Conservation (phyloP, 2,329 filamentous ascomycete species). For the Neonectria punicea region DNA sequence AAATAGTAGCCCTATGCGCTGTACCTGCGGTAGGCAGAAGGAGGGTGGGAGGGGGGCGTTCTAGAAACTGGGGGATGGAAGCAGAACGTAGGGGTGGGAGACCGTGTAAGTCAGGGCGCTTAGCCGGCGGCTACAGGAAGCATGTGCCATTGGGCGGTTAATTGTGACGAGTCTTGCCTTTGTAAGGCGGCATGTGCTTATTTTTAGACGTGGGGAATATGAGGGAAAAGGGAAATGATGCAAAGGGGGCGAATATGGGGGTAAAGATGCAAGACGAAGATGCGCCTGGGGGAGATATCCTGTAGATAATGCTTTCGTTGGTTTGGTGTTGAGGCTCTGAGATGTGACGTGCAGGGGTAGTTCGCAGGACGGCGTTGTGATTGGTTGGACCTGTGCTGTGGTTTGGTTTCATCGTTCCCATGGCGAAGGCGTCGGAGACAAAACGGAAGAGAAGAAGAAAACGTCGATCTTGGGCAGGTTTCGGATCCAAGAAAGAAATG, state of each 20-base stretch:
- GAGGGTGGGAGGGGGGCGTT: constrained; percentile 23
- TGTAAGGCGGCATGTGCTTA: constrained; percentile 7
- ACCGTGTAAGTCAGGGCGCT: constrained; percentile 36
- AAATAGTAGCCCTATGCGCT: constrained; percentile 8
- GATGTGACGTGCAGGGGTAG: constrained; percentile 24
- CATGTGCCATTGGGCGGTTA: constrained; percentile 30
- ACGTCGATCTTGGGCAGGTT: constrained; percentile 1
- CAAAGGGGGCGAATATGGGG: background rate
- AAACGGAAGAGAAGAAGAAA: background rate
- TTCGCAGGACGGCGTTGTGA: constrained; percentile 18
- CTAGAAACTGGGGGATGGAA: constrained; percentile 25
- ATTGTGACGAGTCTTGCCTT: constrained; percentile 18
- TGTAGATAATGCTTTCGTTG: background rate
- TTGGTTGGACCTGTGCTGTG: constrained; percentile 25
- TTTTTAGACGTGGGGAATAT: constrained; percentile 25
- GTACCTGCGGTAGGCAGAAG: constrained; percentile 6
- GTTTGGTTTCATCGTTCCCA: background rate
- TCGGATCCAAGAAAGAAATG: background rate
- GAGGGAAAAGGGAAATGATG: background rate
- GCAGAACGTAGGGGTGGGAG: constrained; percentile 19
- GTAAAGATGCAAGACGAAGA: background rate
- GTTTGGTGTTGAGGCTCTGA: constrained; percentile 43
- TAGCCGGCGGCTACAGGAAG: constrained; percentile 39
- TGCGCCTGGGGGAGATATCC: background rate
- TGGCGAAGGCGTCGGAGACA: background rate